Conservation (phyloP, 2,329 filamentous ascomycete species). For the Fusarium tupiense region DNA sequence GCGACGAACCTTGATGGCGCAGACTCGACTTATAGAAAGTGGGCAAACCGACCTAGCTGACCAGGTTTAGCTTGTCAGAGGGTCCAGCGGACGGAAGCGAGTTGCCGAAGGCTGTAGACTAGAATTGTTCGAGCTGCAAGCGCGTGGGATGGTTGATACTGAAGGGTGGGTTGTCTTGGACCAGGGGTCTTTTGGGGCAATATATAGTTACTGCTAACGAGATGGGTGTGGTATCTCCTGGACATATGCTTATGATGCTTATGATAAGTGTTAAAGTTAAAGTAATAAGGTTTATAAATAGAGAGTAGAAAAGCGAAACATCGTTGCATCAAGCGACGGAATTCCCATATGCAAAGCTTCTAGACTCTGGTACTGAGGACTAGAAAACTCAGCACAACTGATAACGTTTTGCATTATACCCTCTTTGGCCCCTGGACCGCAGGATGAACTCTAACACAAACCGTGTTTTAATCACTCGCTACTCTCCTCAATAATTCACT, state of each 20-base stretch:
- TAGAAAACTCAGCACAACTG: background rate
- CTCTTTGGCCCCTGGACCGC: background rate
- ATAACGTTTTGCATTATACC: constrained; percentile 13
- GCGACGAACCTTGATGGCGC: constrained; percentile 32
- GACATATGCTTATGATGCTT: background rate
- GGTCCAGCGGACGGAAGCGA: constrained; percentile 25
- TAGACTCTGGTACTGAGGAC: background rate
- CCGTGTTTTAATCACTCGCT: background rate
- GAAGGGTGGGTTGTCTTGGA: constrained; percentile 11
- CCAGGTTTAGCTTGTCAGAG: constrained; percentile 20
- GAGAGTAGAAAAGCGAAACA: background rate
- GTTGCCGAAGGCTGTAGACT: constrained; percentile 35
- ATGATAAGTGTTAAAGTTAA: background rate
- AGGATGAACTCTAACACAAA: constrained; percentile 10
- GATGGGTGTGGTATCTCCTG: background rate
- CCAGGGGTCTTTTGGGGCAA: background rate
- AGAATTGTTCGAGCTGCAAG: constrained; percentile 7
- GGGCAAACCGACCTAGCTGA: constrained; percentile 20
- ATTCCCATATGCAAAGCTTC: background rate
- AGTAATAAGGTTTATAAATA: background rate
- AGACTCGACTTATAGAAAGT: constrained; percentile 22
- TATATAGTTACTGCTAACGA: background rate
- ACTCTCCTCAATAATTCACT: constrained; percentile 6
- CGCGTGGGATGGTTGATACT: constrained; percentile 11
- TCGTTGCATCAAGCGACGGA: background rate